Evolutionary conservation across 768 basidiomycete species (phyloP).

Genomic region (Podaxis pistillaris): DNA sequence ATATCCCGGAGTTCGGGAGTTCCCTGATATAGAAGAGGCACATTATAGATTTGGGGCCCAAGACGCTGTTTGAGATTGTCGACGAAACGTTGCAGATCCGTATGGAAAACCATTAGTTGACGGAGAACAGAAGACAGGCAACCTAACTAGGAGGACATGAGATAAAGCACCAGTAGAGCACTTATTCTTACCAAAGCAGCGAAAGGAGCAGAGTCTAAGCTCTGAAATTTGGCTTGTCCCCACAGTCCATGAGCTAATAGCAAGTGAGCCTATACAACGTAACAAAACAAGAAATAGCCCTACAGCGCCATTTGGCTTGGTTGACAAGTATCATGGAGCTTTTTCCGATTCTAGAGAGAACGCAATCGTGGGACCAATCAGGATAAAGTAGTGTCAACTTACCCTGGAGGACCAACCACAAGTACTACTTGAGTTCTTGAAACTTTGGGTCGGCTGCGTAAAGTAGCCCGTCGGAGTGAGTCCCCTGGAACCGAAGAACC

Average conservation of each 20-base stretch:
- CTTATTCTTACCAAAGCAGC: slow-evolving; percentile 51
- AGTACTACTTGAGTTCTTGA: slow-evolving; percentile 59
- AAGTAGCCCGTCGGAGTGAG: slow-evolving; percentile 41
- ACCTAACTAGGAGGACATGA: slow-evolving; percentile 41
- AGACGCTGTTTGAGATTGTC: slow-evolving; percentile 53
- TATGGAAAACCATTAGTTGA: slow-evolving; percentile 73
- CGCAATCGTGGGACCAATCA: background rate
- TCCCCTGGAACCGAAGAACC: slow-evolving; percentile 39
- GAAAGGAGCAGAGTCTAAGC: slow-evolving; percentile 65
- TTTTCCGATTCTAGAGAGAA: slow-evolving; percentile 58
- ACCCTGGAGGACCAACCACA: slow-evolving; percentile 66
- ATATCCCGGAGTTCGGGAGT: slow-evolving; percentile 69
- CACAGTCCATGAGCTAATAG: slow-evolving; percentile 61
- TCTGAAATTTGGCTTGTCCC: slow-evolving; percentile 77
- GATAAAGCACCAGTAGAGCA: background rate
- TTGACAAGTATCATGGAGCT: slow-evolving; percentile 68
- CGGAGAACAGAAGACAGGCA: slow-evolving; percentile 71
- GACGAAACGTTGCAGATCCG: slow-evolving; percentile 68
- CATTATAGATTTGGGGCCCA: slow-evolving; percentile 68
- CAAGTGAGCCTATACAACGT: background rate
- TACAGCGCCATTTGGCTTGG: slow-evolving; percentile 72
- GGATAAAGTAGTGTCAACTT: slow-evolving; percentile 18
- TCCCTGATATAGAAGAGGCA: slow-evolving; percentile 69
- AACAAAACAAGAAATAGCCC: slow-evolving; percentile 16
- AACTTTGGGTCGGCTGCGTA: slow-evolving; percentile 39